Evolutionary conservation across 176 grass and related monocot species (phyloP).

Genomic region (Juncus effusus): DNA sequence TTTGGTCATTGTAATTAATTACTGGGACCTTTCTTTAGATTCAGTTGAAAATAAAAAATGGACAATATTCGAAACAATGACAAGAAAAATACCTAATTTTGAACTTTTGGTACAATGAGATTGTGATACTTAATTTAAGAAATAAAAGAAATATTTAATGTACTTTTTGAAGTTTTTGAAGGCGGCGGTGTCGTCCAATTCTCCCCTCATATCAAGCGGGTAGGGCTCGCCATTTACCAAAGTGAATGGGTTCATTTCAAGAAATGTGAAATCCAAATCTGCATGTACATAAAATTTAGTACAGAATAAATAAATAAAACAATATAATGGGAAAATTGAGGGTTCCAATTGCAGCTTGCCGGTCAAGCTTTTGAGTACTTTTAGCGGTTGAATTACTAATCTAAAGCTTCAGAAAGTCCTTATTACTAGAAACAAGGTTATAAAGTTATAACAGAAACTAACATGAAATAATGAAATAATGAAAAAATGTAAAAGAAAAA

Average conservation of each 20-base stretch:
- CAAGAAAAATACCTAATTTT: not conserved
- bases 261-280: constrained; percentile 98
- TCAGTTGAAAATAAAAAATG: too few relatives aligned
- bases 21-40: too few relatives aligned
- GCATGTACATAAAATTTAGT: not conserved
- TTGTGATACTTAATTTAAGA: not conserved
- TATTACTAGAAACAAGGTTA: too few relatives aligned
- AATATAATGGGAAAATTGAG: too few relatives aligned
- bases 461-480: not conserved
- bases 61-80: too few relatives aligned
- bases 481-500: not conserved
- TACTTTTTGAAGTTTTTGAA: constrained; percentile 99
- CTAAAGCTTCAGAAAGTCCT: too few relatives aligned
- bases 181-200: constrained; percentile 93
- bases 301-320: not conserved
- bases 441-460: too few relatives aligned
- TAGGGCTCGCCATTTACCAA: constrained; percentile 87
- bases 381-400: too few relatives aligned
- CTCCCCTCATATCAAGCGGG: constrained; percentile 97
- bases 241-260: constrained; percentile 98
- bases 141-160: not conserved
- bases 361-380: too few relatives aligned
- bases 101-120: not conserved
- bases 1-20: too few relatives aligned
- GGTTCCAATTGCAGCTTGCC: too few relatives aligned